These are phyloP conservation scores for Cercospora sp. DNA, from an alignment of 2,329 filamentous ascomycete genomes.

Conservation along the genomic window DNA sequence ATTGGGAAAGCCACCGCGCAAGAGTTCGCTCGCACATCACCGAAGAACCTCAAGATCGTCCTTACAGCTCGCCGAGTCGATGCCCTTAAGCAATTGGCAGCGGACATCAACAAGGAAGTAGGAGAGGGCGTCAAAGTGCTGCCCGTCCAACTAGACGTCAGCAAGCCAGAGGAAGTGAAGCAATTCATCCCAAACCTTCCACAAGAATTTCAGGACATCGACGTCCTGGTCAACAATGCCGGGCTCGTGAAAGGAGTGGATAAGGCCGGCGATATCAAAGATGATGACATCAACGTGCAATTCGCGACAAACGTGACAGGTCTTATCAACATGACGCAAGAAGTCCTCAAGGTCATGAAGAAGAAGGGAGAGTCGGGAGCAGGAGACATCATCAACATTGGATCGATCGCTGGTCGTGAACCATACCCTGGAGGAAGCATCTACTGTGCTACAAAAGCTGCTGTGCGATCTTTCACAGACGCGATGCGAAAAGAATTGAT, in stretches of 20 bases:
- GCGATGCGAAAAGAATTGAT: slow-evolving; percentile 80
- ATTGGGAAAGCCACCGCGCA: slow-evolving; percentile 83
- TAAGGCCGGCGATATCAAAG: slow-evolving; percentile 76
- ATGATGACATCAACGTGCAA: slow-evolving; percentile 83
- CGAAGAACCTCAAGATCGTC: slow-evolving; percentile 76
- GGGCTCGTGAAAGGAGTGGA: slow-evolving; percentile 88
- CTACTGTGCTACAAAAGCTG: slow-evolving; percentile 92
- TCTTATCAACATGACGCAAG: slow-evolving; percentile 95
- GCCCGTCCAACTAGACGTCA: slow-evolving; percentile 83
- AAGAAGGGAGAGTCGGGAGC: slow-evolving; percentile 62
- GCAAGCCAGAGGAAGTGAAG: slow-evolving; percentile 71
- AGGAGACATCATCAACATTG: slow-evolving; percentile 95
- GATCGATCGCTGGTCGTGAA: slow-evolving; percentile 86
- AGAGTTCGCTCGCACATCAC: slow-evolving; percentile 86
- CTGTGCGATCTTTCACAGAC: slow-evolving; percentile 81
- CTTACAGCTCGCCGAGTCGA: slow-evolving; percentile 87
- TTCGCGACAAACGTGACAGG: slow-evolving; percentile 92
- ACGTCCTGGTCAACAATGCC: slow-evolving; percentile 94
- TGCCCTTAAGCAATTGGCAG: slow-evolving; percentile 70
- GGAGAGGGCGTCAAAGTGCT: slow-evolving; percentile 78
- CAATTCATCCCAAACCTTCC: slow-evolving; percentile 73
- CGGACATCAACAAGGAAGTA: slow-evolving; percentile 73
- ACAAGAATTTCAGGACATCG: slow-evolving; percentile 77
- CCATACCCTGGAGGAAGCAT: slow-evolving; percentile 82
- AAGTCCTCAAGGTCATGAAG: slow-evolving; percentile 79